Evolutionary conservation across 139 green algal genomes (phyloP), one percentile per base, ranked within the genome.

Genomic region (Dunaliella primolecta): DNA sequence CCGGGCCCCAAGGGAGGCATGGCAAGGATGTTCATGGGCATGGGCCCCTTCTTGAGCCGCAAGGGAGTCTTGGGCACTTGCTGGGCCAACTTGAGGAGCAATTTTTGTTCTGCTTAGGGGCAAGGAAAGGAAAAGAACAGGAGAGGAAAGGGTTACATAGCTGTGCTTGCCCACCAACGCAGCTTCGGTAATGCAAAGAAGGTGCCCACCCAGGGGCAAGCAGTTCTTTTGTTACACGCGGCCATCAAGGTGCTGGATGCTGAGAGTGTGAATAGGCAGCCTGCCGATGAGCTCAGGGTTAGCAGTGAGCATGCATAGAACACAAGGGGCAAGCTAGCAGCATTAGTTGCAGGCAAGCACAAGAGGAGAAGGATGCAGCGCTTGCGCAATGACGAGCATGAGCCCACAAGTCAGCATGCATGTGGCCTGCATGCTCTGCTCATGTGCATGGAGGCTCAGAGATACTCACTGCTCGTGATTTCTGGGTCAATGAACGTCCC

Each of bases 401-500:
- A n/a, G n/a, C n/a, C n/a, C n/a, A n/a, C n/a, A n/a, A n/a, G n/a
- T n/a, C n/a, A n/a, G n/a, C n/a, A n/a, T n/a, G n/a, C n/a, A n/a
- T n/a, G n/a, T n/a, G n/a, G n/a, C n/a, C n/a, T n/a, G n/a, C n/a
- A n/a, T n/a, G n/a, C n/a, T n/a, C n/a, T n/a, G n/a, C n/a, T n/a
- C n/a, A n/a, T n/a, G n/a, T n/a, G n/a, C n/a, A n/a, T n/a, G n/a
- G n/a, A n/a, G n/a, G n/a, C n/a, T n/a, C n/a, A n/a, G n/a, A n/a
- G n/a, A 1, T 15, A 86, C 89, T 88, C 35, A 93, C 89, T 77
- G 56, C 82, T 90, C 1, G 87, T 80, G 7, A 95, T 87, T 35
- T 90, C 90, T n/a, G 87, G 85, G 35, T 93, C 91, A 24, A 87
- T 11, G 1, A 80, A 81, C 24, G 70, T 89, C 7, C 90, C 89